A percentile compares a stretch with the other conserved stretches of the same genome.
phyloP scores from a whole-genome alignment of 306 rosid species.

The Trifolium pratense region DNA sequence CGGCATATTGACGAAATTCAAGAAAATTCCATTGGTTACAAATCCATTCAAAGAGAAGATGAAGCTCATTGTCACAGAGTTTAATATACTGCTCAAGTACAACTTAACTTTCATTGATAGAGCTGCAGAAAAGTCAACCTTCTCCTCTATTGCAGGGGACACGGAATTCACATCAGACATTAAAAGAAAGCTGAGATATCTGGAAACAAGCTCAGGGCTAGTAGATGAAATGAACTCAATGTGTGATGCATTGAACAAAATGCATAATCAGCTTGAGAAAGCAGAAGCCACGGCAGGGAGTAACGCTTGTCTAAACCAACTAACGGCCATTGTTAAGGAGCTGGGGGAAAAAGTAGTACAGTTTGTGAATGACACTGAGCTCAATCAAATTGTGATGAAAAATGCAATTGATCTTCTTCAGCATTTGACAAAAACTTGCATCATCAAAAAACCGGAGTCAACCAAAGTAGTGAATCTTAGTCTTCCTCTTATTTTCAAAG shows the following conservation, averaged over 20 bases:
- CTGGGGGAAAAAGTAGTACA: background rate
- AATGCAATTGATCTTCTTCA: slow-evolving; percentile 17
- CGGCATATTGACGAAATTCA: background rate
- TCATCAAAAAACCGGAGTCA: slow-evolving; percentile 28
- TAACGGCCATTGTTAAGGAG: slow-evolving; percentile 3
- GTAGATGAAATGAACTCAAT: background rate
- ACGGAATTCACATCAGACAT: slow-evolving; percentile 9
- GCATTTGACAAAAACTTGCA: slow-evolving; percentile 18
- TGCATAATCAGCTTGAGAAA: background rate
- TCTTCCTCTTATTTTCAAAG: slow-evolving; percentile 17
- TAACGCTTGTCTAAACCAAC: slow-evolving; percentile 28
- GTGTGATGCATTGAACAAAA: background rate
- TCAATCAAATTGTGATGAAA: slow-evolving; percentile 13
- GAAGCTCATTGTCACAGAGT: slow-evolving; percentile 12
- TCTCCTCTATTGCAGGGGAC: background rate
- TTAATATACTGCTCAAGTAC: background rate
- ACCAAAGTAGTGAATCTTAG: slow-evolving; percentile 37
- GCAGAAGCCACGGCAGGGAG: slow-evolving; percentile 24
- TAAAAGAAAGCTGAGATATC: background rate
- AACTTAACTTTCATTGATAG: slow-evolving; percentile 35
- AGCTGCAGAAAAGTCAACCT: slow-evolving; percentile 26
- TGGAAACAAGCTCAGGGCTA: background rate
- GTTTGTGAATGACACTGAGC: background rate
- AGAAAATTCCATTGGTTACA: slow-evolving; percentile 1
- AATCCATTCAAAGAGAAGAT: slow-evolving; percentile 16